Conservation (phyloP, 257 asterid genomes). For the Coffea canephora region DNA sequence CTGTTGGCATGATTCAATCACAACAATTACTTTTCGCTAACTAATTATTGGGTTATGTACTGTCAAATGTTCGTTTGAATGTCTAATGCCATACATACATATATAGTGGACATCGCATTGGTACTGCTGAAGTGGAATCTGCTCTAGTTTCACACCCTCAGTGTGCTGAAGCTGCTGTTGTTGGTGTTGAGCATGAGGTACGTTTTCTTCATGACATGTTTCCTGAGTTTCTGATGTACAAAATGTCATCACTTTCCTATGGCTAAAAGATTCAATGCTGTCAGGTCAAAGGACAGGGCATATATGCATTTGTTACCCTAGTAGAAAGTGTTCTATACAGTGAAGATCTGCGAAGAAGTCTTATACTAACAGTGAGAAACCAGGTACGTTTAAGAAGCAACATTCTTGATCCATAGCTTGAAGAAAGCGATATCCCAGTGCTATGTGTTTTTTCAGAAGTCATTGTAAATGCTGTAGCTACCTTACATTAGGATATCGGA, state of each 20-base stretch:
- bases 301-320: slow-evolving; percentile 88
- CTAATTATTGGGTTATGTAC: background rate
- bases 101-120: slow-evolving; percentile 93
- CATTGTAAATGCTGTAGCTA: background rate
- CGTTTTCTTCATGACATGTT: slow-evolving; percentile 13
- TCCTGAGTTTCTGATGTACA: slow-evolving; percentile 1
- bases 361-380: slow-evolving; percentile 66
- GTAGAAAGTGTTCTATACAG: slow-evolving; percentile 89
- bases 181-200: slow-evolving; percentile 98
- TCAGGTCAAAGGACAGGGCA: slow-evolving; percentile 97
- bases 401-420: background rate
- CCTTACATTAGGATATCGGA: no score
- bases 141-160: slow-evolving; percentile 95
- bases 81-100: background rate
- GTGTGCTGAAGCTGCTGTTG: slow-evolving; percentile 99
- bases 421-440: background rate
- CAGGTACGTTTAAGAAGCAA: slow-evolving; percentile 48
- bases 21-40: background rate
- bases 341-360: slow-evolving; percentile 80
- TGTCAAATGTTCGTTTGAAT: background rate
- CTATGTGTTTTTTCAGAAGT: background rate
- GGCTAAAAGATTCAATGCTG: slow-evolving; percentile 8
- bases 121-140: slow-evolving; percentile 98
- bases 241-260: slow-evolving; percentile 8
- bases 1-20: background rate